A percentile compares a stretch with the other conserved stretches of the same genome.
These are phyloP conservation scores for Podila epigama DNA, from an alignment of 192 early-diverging fungal genomes.

Conservation along the genomic window DNA sequence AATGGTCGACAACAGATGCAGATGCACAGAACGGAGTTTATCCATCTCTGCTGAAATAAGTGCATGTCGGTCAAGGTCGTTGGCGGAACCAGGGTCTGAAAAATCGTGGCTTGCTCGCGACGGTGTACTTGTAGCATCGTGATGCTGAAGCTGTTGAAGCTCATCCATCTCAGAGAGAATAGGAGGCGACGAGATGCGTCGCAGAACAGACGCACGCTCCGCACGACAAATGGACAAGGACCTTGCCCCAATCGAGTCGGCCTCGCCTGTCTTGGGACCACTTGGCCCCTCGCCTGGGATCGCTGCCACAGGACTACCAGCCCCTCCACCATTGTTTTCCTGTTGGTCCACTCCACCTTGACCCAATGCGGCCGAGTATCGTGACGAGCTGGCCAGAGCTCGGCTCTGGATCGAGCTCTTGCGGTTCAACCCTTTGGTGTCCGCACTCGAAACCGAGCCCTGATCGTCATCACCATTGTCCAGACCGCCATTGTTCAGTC, in stretches of 20 bases:
- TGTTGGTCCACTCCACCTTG: neutral
- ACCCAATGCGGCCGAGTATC: conserved; percentile 19
- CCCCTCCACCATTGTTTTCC: neutral
- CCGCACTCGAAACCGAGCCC: conserved; percentile 24
- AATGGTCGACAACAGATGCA: conserved; percentile 49
- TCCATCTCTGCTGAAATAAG: conserved; percentile 59
- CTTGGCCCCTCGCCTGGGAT: neutral
- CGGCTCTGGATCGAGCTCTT: conserved; percentile 22
- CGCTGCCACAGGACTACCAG: too few relatives aligned
- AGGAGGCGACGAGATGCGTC: conserved; percentile 14
- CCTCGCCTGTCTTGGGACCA: neutral
- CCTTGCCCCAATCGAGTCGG: conserved; percentile 19
- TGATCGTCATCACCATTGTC: conserved; percentile 40
- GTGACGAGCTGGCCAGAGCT: conserved; percentile 10
- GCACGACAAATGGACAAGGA: conserved; percentile 36
- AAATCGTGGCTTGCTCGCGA: conserved; percentile 23
- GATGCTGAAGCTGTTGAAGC: too few relatives aligned
- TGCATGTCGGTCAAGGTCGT: conserved; percentile 52
- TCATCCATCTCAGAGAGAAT: conserved; percentile 12
- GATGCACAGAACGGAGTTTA: conserved; percentile 50
- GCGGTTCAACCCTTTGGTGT: conserved; percentile 9
- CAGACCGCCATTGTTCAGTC: conserved; percentile 9
- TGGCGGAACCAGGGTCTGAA: conserved; percentile 17
- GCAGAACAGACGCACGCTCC: conserved; percentile 22
- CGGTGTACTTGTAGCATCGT: conserved; percentile 9